Evolutionary conservation across 2,329 filamentous ascomycete species (phyloP).

Genomic region (Calonectria henricotiae): DNA sequence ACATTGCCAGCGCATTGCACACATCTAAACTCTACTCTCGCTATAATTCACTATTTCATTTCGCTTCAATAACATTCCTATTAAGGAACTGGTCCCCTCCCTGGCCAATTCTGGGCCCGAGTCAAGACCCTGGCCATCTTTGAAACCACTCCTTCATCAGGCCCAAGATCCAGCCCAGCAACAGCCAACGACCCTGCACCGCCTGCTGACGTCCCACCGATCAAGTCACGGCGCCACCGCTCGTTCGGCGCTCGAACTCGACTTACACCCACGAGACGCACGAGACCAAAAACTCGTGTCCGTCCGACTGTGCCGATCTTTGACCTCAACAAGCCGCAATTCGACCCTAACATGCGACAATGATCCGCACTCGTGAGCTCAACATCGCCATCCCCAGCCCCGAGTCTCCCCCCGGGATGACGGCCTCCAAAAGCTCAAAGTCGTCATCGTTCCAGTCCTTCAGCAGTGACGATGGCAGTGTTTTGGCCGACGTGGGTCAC

Average conservation of each 20-base stretch:
- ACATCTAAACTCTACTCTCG: conserved; percentile 45
- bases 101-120: conserved; percentile 46
- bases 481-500: conserved; percentile 82
- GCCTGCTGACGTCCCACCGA: conserved; percentile 39
- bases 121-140: conserved; percentile 48
- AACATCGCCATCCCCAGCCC: conserved; percentile 55
- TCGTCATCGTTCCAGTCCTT: conserved; percentile 90
- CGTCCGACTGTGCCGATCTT: conserved; percentile 32
- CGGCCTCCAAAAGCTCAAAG: conserved; percentile 89
- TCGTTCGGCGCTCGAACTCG: conserved; percentile 16
- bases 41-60: conserved; percentile 44
- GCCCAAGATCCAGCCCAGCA: conserved; percentile 50
- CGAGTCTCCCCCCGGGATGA: conserved; percentile 74
- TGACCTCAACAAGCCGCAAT: conserved; percentile 37
- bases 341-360: conserved; percentile 55
- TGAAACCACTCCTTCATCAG: conserved; percentile 50
- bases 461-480: conserved; percentile 80
- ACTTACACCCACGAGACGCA: conserved; percentile 32
- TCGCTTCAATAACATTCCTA: conserved; percentile 47
- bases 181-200: conserved; percentile 40
- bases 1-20: conserved; percentile 26
- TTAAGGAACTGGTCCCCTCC: conserved; percentile 42
- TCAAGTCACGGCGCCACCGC: conserved; percentile 47
- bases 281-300: neutral
- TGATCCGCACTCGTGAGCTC: conserved; percentile 57